phyloP scores from a whole-genome alignment of 2,329 filamentous ascomycete species.

The Purpureocillium takamizusanense region DNA sequence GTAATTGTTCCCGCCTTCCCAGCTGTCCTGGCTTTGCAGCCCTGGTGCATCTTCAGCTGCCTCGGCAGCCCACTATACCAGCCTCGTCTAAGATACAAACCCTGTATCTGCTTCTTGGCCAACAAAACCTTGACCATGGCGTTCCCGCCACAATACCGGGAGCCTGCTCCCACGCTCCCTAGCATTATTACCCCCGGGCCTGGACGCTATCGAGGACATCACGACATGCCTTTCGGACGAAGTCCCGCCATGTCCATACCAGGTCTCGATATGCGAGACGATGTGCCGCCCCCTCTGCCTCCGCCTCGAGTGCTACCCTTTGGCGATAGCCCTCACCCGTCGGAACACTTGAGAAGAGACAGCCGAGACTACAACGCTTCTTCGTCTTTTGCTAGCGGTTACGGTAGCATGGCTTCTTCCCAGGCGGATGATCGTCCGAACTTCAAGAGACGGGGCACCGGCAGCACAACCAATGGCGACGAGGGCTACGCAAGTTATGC shows the following conservation, averaged over 20 bases:
- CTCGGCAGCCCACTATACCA: not conserved
- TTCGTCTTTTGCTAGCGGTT: constrained; percentile 24
- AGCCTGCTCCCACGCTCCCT: constrained; percentile 22
- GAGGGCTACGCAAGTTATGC: constrained; percentile 36
- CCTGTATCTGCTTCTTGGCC: not conserved
- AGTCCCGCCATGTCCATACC: constrained; percentile 34
- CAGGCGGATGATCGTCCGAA: constrained; percentile 23
- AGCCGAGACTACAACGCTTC: constrained; percentile 17
- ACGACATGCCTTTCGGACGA: constrained; percentile 21
- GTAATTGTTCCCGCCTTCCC: not conserved
- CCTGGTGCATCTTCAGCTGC: no score
- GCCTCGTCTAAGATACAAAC: not conserved
- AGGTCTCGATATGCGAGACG: constrained; percentile 20
- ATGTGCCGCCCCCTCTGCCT: constrained; percentile 35
- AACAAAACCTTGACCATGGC: constrained; percentile 18
- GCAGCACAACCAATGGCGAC: constrained; percentile 21
- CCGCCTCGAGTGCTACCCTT: constrained; percentile 31
- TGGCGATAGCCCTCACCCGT: constrained; percentile 19
- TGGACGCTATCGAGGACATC: constrained; percentile 19
- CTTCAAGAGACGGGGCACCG: constrained; percentile 21
- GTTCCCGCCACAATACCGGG: constrained; percentile 25
- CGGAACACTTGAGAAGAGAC: constrained; percentile 19
- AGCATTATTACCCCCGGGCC: constrained; percentile 25
- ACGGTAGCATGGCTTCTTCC: constrained; percentile 29
- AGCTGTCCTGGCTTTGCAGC: not conserved